phyloP scores from a whole-genome alignment of 257 asterid species.

The Fraxinus quadrangulata region DNA sequence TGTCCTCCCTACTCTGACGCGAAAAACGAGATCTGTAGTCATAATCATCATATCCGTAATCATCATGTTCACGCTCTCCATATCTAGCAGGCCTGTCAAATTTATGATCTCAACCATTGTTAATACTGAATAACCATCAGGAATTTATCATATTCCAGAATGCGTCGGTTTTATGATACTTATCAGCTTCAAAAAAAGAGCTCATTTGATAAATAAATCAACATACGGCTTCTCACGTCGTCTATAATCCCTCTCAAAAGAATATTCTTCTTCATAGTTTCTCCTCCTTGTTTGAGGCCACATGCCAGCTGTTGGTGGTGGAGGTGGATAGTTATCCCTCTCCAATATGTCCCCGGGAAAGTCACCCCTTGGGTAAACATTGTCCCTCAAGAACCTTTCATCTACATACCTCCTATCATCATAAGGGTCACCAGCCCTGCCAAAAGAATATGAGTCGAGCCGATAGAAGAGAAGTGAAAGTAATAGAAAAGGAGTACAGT shows the following conservation, averaged over 20 bases:
- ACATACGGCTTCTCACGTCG: conserved; percentile 78
- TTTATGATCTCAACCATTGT: conserved; percentile 43
- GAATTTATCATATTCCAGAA: conserved; percentile 28
- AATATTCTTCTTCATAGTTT: conserved; percentile 77
- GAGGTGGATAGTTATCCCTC: conserved; percentile 79
- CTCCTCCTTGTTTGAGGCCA: conserved; percentile 90
- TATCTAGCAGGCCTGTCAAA: conserved; percentile 80
- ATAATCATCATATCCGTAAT: conserved; percentile 81
- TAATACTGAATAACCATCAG: conserved; percentile 39
- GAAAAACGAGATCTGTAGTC: conserved; percentile 70
- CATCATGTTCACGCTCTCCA: conserved; percentile 79
- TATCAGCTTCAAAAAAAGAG: conserved; percentile 41
- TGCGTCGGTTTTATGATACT: conserved; percentile 38
- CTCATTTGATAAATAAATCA: conserved; percentile 40
- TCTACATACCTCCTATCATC: conserved; percentile 91
- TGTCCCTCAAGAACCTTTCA: conserved; percentile 87
- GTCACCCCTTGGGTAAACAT: conserved; percentile 66
- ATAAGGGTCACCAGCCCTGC: conserved; percentile 87
- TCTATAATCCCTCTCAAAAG: conserved; percentile 78
- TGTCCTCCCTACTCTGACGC: conserved; percentile 70
- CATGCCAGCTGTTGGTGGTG: conserved; percentile 58
- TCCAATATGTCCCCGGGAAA: conserved; percentile 76
- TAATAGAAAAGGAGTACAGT: conserved; percentile 21
- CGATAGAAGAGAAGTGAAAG: conserved; percentile 33
- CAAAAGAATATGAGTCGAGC: conserved; percentile 44